Percentiles rank a stretch among this genome's conserved stretches.
Evolutionary conservation across 345 rosid genomes (phyloP).

Genomic region (Eucalyptus brandiana): DNA sequence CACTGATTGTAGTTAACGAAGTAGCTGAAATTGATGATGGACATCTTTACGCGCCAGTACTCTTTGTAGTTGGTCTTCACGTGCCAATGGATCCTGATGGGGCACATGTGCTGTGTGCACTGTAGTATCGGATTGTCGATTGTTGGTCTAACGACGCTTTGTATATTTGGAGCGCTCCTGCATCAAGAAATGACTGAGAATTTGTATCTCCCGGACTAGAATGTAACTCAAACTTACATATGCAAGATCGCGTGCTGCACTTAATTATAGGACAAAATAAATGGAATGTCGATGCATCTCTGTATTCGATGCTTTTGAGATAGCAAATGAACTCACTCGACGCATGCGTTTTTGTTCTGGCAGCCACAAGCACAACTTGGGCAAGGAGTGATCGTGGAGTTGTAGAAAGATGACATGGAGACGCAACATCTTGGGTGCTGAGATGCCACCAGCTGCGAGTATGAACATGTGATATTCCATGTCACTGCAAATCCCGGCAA

Average conservation of each 20-base stretch:
- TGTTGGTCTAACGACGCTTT: neutral
- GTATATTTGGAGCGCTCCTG: slow-evolving; percentile 4
- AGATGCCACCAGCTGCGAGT: slow-evolving; percentile 24
- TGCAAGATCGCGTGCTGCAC: neutral
- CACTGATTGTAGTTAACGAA: slow-evolving; percentile 11
- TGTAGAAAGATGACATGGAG: slow-evolving; percentile 42
- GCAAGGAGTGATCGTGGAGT: slow-evolving; percentile 26
- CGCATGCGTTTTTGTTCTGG: neutral
- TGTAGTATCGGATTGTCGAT: neutral
- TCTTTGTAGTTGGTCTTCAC: slow-evolving; percentile 14
- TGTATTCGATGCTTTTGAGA: neutral
- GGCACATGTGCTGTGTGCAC: slow-evolving; percentile 13
- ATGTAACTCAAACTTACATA: neutral
- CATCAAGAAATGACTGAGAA: neutral
- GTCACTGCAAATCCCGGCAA: slow-evolving; percentile 19
- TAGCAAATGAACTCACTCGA: neutral
- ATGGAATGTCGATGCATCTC: neutral
- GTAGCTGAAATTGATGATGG: slow-evolving; percentile 11
- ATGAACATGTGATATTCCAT: slow-evolving; percentile 39
- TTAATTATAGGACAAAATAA: neutral
- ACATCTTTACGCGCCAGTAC: slow-evolving; percentile 20
- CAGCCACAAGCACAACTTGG: slow-evolving; percentile 40
- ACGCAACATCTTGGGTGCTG: slow-evolving; percentile 29
- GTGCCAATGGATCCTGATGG: slow-evolving; percentile 20
- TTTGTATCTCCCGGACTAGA: neutral